Conservation (phyloP, 768 basidiomycete species). For the Termitomyces sp. region DNA sequence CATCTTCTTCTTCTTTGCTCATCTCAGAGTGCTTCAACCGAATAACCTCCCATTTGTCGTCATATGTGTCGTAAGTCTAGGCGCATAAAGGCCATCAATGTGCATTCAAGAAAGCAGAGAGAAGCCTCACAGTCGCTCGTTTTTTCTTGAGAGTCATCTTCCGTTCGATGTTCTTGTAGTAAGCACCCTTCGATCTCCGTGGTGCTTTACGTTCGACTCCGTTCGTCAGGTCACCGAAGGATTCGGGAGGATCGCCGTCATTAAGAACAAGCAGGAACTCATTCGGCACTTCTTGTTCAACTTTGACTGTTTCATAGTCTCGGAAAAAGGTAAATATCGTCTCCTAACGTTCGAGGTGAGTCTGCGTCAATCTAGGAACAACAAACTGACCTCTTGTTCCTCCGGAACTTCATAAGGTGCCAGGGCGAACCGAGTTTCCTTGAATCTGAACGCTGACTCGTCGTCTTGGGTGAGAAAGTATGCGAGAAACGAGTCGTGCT, state of each 20-base stretch:
- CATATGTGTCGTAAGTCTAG: slow-evolving; percentile 66
- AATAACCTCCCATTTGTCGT: slow-evolving; percentile 80
- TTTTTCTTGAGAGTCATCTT: slow-evolving; percentile 87
- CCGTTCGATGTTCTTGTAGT: slow-evolving; percentile 85
- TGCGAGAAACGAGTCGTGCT: slow-evolving; percentile 82
- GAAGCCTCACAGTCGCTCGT: slow-evolving; percentile 59
- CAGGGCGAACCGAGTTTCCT: slow-evolving; percentile 42
- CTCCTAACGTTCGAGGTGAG: slow-evolving; percentile 32
- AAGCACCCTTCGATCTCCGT: slow-evolving; percentile 57
- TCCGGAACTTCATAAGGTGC: slow-evolving; percentile 41
- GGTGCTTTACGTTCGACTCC: slow-evolving; percentile 21
- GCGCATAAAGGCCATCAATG: background rate
- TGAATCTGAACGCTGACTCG: slow-evolving; percentile 61
- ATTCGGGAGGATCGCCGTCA: slow-evolving; percentile 38
- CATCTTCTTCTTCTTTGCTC: slow-evolving; percentile 68
- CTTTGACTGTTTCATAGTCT: slow-evolving; percentile 83
- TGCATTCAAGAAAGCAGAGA: background rate
- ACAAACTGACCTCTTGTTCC: slow-evolving; percentile 45
- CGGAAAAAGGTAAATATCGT: slow-evolving; percentile 73
- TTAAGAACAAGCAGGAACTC: slow-evolving; percentile 77
- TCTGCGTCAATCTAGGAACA: background rate
- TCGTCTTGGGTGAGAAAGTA: slow-evolving; percentile 81
- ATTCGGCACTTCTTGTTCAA: slow-evolving; percentile 82
- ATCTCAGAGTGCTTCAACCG: slow-evolving; percentile 66
- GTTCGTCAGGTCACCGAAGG: slow-evolving; percentile 29